These are phyloP conservation scores for Gracilaria caudata DNA, from an alignment of 23 red algal genomes.

Conservation along the genomic window DNA sequence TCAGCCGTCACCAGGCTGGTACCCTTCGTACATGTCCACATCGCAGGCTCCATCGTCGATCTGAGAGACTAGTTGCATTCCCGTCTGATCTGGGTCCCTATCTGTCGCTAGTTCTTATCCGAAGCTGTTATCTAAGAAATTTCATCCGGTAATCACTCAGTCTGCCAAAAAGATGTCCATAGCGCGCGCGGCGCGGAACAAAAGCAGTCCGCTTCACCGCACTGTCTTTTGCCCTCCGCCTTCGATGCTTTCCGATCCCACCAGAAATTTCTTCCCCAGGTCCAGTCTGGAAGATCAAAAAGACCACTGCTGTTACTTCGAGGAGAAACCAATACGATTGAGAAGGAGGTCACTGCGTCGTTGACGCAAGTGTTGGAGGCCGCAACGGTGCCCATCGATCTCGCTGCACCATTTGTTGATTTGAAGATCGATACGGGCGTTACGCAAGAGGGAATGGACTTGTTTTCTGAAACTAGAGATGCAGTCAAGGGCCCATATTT, in stretches of 20 bases:
- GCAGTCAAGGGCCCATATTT: conserved; percentile 95
- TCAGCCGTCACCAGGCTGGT: no score
- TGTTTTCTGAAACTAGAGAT: conserved; percentile 78
- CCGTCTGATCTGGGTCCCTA: not conserved
- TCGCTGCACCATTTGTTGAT: conserved; percentile 67
- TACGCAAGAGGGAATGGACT: conserved; percentile 72
- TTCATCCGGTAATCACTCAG: not conserved
- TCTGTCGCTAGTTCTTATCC: not conserved
- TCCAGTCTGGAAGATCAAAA: conserved; percentile 17
- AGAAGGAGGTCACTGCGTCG: conserved; percentile 69
- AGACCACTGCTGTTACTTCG: conserved; percentile 71
- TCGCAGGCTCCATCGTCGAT: no score
- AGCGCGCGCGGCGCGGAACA: not conserved
- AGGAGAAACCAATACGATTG: conserved; percentile 90
- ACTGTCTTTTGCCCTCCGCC: not conserved
- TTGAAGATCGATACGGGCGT: conserved; percentile 71
- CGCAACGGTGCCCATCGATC: conserved; percentile 85
- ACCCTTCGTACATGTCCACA: no score
- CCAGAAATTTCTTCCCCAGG: conserved; percentile 59
- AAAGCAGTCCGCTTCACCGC: not conserved
- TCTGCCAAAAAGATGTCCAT: not conserved
- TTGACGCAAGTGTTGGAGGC: conserved; percentile 83
- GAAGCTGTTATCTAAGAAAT: not conserved
- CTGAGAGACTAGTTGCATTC: no score
- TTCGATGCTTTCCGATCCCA: conserved; percentile 41